Base-by-base conservation (phyloP, 352 stramenopile species). In the Globisporangium cystogenes region DNA sequence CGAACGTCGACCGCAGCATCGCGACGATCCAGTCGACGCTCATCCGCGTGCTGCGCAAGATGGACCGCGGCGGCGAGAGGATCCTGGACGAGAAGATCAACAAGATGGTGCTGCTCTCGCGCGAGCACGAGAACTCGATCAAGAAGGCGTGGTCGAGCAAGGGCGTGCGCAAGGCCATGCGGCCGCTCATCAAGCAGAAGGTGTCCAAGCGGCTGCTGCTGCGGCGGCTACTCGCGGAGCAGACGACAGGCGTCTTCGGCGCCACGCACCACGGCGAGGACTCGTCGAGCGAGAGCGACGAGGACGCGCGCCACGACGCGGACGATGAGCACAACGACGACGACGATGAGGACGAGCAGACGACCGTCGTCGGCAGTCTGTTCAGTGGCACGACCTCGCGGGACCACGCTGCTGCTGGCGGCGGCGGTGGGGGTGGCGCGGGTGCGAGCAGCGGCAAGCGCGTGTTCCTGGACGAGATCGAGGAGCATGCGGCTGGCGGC, bases 71-170 rank as follows among this genome's bases (percentile, higher is more conserved):
- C 24, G 82, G 82, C 24, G 82, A 93, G 55, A 70, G 67, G 21
- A 73, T 93, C 44, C 67, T 90, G 37, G 81, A 93, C 48, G 68
- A 81, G 24, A 84, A 86, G 42, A 87, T 89, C 44, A 65, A 81
- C 58, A 93, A 93, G 55, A 89, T 90, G 27, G 84, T 95, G 23
- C 70, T 91, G 65, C 70, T 95, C 16, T 93, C 82, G 33, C 77
- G 82, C 48, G 82, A 95, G 60, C 81, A 93, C 51, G 84, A 95
- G 55, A 92, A 87, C 50, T 86, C 82, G 11, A 89, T 88, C 57
- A 93, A 95, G 55, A 93, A 91, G 46, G 84, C 82, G 2, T 95
- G 84, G 82, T 91, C 78, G 11, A 92, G 79, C 59, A 94, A 94
- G 59, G 79, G 76, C 46, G 80, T 94, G 31, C 81, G 82, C 26